Percentiles rank a stretch among this genome's conserved stretches.
Evolutionary conservation across 2,329 filamentous ascomycete species (phyloP).

Genomic region (Pyrenophora teres): DNA sequence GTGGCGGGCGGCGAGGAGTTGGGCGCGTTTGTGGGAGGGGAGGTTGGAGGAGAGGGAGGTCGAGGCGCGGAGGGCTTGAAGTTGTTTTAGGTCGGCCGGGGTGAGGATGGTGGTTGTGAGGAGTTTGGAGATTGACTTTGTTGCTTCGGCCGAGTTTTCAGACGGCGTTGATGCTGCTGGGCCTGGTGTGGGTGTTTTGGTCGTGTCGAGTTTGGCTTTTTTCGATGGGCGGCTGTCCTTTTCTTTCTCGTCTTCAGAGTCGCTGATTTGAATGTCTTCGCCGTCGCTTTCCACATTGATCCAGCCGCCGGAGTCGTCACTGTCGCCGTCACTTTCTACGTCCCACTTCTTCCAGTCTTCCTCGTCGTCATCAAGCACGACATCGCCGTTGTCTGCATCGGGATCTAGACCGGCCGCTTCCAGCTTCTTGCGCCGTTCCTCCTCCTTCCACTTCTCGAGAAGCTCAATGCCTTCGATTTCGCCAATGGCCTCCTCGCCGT

Average conservation of each 20-base stretch:
- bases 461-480: slow-evolving; percentile 94
- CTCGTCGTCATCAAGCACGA: slow-evolving; percentile 61
- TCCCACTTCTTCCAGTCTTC: slow-evolving; percentile 64
- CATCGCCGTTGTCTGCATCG: slow-evolving; percentile 64
- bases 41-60: slow-evolving; percentile 70
- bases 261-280: slow-evolving; percentile 73
- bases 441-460: slow-evolving; percentile 90
- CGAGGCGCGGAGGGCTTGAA: slow-evolving; percentile 81
- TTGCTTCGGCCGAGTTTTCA: slow-evolving; percentile 48
- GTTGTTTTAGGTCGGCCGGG: slow-evolving; percentile 92
- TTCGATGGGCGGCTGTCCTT: slow-evolving; percentile 62
- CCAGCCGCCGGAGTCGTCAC: slow-evolving; percentile 84
- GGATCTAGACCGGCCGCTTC: slow-evolving; percentile 68
- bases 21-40: slow-evolving; percentile 50
- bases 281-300: slow-evolving; percentile 85
- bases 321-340: slow-evolving; percentile 61
- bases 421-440: slow-evolving; percentile 76
- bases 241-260: slow-evolving; percentile 71
- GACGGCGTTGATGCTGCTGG: slow-evolving; percentile 20
- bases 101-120: slow-evolving; percentile 95
- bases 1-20: slow-evolving; percentile 61
- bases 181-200: slow-evolving; percentile 33
- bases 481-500: slow-evolving; percentile 79
- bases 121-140: slow-evolving; percentile 61
- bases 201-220: slow-evolving; percentile 62